phyloP scores from a whole-genome alignment of 805 yeast species.

The Zygoascus bituminiphila region DNA sequence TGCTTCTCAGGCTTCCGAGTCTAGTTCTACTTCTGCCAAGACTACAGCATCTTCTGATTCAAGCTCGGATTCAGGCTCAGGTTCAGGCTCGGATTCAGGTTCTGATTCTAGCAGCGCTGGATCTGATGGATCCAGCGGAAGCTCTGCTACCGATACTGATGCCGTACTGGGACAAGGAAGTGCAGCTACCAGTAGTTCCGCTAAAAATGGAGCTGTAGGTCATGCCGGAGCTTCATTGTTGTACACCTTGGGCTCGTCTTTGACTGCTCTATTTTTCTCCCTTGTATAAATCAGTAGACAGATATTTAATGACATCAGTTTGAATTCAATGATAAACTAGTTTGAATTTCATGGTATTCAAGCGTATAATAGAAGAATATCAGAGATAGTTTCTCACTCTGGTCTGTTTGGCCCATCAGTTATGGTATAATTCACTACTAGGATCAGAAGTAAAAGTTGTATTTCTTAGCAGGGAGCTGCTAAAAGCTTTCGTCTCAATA shows the following conservation, averaged over 20 bases:
- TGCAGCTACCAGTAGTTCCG: slow-evolving; percentile 1
- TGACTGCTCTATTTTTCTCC: background rate
- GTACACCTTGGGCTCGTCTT: background rate
- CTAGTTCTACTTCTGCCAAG: background rate
- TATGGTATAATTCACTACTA: no score
- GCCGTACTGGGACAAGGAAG: background rate
- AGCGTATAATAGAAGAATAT: no score
- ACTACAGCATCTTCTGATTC: slow-evolving; percentile 9
- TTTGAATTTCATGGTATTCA: no score
- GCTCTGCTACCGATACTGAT: slow-evolving; percentile 1
- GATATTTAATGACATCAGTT: background rate
- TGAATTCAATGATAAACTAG: no score
- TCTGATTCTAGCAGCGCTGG: slow-evolving; percentile 27
- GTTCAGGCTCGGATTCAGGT: slow-evolving; percentile 7
- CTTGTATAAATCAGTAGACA: background rate
- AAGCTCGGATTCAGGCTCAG: slow-evolving; percentile 12
- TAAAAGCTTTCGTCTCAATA: no score
- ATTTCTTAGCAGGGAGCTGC: no score
- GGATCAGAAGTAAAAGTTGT: no score
- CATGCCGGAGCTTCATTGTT: background rate
- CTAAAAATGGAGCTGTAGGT: slow-evolving; percentile 1
- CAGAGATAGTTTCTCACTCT: no score
- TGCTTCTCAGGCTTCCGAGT: background rate
- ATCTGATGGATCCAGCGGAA: slow-evolving; percentile 11
- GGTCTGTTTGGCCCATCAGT: no score